Conservation (phyloP, 2,329 filamentous ascomycete genomes). For the Pseudogymnoascus sp. region DNA sequence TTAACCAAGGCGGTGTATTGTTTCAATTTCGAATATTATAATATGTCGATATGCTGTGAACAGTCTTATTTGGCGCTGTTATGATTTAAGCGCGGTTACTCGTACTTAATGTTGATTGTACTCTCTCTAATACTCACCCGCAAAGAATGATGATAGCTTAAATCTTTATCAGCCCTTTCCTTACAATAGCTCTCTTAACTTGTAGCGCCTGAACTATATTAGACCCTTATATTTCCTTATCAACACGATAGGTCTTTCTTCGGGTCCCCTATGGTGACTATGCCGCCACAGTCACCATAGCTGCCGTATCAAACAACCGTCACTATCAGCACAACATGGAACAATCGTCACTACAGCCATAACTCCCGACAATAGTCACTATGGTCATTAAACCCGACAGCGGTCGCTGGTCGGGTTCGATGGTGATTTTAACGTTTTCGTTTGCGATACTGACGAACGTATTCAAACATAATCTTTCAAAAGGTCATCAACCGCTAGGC, state of each 20-base stretch:
- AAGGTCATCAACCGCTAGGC: not conserved
- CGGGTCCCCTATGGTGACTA: not conserved
- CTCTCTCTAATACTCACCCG: not conserved
- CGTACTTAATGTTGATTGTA: not conserved
- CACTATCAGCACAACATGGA: not conserved
- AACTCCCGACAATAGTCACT: not conserved
- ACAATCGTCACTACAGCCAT: not conserved
- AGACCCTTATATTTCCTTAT: conserved; percentile 3
- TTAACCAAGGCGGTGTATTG: not conserved
- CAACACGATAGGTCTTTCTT: not conserved
- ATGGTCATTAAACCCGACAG: too few relatives aligned
- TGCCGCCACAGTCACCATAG: not conserved
- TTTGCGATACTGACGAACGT: conserved; percentile 6
- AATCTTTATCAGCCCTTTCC: not conserved
- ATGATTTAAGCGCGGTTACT: not conserved
- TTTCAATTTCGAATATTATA: not conserved
- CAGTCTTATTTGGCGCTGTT: not conserved
- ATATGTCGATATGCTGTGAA: not conserved
- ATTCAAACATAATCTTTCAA: conserved; percentile 1
- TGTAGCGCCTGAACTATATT: not conserved
- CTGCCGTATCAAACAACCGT: not conserved
- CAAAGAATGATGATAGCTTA: not conserved
- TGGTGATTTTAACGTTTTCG: not conserved
- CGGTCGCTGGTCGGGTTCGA: not conserved
- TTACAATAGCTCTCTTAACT: not conserved